Evolutionary conservation across 2,329 filamentous ascomycete species (phyloP), one percentile per base, ranked within the genome.

Genomic region (Ceratocystis harringtonii): DNA sequence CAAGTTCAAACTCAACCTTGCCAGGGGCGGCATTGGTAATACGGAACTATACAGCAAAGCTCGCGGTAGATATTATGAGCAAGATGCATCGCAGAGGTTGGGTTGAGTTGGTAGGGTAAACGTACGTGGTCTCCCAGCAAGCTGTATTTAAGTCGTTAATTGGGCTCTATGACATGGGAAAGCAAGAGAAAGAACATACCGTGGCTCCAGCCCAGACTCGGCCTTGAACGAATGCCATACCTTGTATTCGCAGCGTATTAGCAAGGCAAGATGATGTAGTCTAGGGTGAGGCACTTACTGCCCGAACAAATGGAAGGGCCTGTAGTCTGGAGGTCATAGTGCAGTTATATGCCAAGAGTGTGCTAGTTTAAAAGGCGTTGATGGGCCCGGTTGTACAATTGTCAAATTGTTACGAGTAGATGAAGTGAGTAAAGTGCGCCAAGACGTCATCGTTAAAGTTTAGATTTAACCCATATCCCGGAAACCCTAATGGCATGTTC

Each of bases 121-220:
- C 75, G 66, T 69, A 79, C 77, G 66, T 78, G 75, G 3, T 73
- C 71, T 0, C 76, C 77, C 12, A 80, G 71, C 0, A 79, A 68
- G 43, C 78, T 80, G 50, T 1, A n/a, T 44, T 61, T 22, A 5
- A 15, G 15, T 7, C n/a, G 17, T 58, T 32, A 58, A 17, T 30
- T n/a, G 32, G 15, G 6, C 17, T 32, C 15, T 5, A 58, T 7
- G 5, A 10, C 36, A 41, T 3, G 2, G 32, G 10, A 6, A 22
- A 52, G 8, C 15, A 58, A 15, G 1, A 32, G 28, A 17, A 25
- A 5, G 25, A 28, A 72, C 76, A 71, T 73, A 95, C 92, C 89
- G 88, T 73, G 90, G 90, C 75, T 96, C 92, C 22, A 97, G 77
- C 5, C 92, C 92, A 4, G 91, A 96, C 69, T 90, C 88, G 69